Evolutionary conservation across 2,329 filamentous ascomycete genomes (phyloP).

Genomic region (Saccharata proteae): DNA sequence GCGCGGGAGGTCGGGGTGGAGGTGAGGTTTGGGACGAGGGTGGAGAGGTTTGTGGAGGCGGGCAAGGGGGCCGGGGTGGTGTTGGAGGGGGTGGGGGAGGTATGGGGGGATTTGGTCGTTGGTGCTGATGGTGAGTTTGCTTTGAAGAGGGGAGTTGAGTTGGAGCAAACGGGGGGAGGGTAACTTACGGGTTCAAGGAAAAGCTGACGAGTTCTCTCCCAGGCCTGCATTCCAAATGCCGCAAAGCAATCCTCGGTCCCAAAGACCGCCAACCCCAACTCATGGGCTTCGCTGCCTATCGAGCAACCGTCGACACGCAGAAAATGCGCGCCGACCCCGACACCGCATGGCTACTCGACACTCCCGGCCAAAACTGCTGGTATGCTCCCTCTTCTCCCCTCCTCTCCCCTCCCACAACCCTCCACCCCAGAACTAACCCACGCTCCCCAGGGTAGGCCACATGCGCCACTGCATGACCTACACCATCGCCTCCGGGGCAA

Average conservation of each 20-base stretch:
- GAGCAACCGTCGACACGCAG: constrained; percentile 36
- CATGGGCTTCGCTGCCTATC: constrained; percentile 51
- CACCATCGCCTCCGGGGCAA: constrained; percentile 36
- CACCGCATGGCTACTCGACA: constrained; percentile 13
- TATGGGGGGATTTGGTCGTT: constrained; percentile 20
- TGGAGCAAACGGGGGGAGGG: not conserved
- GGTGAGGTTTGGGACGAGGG: constrained; percentile 10
- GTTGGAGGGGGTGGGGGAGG: constrained; percentile 26
- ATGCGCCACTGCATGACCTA: constrained; percentile 36
- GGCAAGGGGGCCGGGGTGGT: constrained; percentile 12
- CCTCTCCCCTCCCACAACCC: constrained; percentile 4
- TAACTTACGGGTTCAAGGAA: constrained; percentile 20
- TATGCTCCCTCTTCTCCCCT: no score
- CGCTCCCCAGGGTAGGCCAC: constrained; percentile 27
- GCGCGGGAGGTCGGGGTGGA: constrained; percentile 12
- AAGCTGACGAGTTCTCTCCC: constrained; percentile 19
- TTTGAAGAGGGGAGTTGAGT: constrained; percentile 35
- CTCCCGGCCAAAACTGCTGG: constrained; percentile 14
- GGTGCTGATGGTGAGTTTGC: constrained; percentile 34
- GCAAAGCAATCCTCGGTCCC: constrained; percentile 11
- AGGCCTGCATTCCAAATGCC: constrained; percentile 14
- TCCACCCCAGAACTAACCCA: constrained; percentile 10
- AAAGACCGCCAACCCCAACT: constrained; percentile 29
- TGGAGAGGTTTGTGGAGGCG: constrained; percentile 9
- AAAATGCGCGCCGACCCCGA: constrained; percentile 30